Evolutionary conservation across 2,329 filamentous ascomycete species (phyloP), one percentile per base, ranked within the genome.

Genomic region (Xylariaceae sp.): DNA sequence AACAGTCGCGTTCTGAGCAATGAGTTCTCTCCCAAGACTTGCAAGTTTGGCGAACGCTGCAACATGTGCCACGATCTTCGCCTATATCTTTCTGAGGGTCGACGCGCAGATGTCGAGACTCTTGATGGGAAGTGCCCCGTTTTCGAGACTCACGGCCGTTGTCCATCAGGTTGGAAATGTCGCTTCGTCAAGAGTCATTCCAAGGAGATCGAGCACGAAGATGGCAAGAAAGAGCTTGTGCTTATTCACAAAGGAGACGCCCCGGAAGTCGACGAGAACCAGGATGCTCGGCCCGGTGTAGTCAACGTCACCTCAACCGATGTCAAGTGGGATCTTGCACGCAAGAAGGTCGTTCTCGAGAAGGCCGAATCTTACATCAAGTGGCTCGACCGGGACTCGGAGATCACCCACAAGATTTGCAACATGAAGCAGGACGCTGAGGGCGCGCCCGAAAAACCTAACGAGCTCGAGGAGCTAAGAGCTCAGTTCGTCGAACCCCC

Each of bases 81-180:
- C 63, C 87, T 86, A 71, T 99, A 99, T 71, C 77, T 99, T 53
- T 83, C 82, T 37, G 85, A 94, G 58, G 89, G 92, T 62, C 92
- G 93, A 65, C 85, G 90, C 50, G 85, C 85, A 61, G 90, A 97
- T 70, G 79, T 97, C 45, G 81, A 82, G 4, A 90, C 88, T 0
- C 88, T 96, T 68, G 81, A 80, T 48, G 88, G 90, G 5, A 80
- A 88, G 62, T 99, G 94, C 70, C 93, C 92, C 0, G 82, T 96
- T 7, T 97, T 86, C 73, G 87, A 90, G 65, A 78, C 80, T 13
- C 84, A 88, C 64, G 92, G 92, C 10, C 84, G 80, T 62, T 99
- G 94, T 69, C 82, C 84, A 53, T 84, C 88, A 11, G 94, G 94
- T 4, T 99, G 93, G 92, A 96, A 93, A 73, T 99, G 94, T 73